Conservation (phyloP, 306 rosid species). For the Dalbergia oliveri region DNA sequence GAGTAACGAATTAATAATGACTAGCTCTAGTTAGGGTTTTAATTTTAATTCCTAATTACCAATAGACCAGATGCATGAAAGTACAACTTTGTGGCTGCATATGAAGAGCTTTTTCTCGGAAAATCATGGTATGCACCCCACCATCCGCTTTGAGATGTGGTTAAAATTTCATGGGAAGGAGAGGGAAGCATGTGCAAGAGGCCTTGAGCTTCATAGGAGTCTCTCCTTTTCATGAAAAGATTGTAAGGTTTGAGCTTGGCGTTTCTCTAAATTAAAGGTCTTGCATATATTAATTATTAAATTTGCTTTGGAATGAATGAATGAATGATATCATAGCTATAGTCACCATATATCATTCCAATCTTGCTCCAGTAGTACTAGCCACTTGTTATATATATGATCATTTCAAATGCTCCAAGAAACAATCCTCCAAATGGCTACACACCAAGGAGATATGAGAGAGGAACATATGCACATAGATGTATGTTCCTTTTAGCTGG, state of each 20-base stretch:
- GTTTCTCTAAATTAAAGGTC: conserved; percentile 48
- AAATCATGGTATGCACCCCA: conserved; percentile 63
- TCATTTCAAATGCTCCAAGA: conserved; percentile 57
- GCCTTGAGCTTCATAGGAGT: conserved; percentile 65
- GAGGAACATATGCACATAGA: background rate
- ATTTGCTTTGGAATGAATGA: conserved; percentile 54
- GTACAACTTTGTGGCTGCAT: conserved; percentile 53
- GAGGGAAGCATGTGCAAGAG: conserved; percentile 83
- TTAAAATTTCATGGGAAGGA: conserved; percentile 60
- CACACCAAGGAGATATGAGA: conserved; percentile 48
- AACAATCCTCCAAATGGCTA: conserved; percentile 50
- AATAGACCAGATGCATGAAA: conserved; percentile 28
- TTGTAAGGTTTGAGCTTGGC: conserved; percentile 68
- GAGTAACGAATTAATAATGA: conserved; percentile 18
- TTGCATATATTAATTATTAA: conserved; percentile 40
- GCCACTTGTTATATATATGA: background rate
- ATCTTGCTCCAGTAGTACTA: conserved; percentile 37
- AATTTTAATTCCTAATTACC: background rate
- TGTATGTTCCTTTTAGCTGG: conserved; percentile 28
- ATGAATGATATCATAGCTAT: conserved; percentile 48
- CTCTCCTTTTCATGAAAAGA: conserved; percentile 86
- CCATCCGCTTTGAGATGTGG: conserved; percentile 63
- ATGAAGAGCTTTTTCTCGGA: conserved; percentile 51
- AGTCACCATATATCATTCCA: conserved; percentile 40
- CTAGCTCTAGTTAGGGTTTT: conserved; percentile 42